These are phyloP conservation scores for Fusarium xylarioides DNA, from an alignment of 2,329 filamentous ascomycete genomes.

Conservation along the genomic window DNA sequence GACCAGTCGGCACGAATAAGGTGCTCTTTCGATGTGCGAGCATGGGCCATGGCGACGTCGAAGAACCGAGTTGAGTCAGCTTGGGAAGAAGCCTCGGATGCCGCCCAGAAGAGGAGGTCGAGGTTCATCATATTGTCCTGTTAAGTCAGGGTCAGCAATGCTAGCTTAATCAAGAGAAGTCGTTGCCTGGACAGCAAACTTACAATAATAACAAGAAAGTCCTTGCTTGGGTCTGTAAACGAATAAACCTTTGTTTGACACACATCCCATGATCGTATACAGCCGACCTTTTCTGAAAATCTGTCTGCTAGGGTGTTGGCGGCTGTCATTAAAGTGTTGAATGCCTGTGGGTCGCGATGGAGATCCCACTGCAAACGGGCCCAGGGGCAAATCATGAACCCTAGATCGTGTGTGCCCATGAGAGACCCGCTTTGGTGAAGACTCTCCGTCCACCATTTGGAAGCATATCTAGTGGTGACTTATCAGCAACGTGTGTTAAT, in stretches of 20 bases:
- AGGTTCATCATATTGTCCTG: slow-evolving; percentile 55
- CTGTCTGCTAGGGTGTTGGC: slow-evolving; percentile 50
- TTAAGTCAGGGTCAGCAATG: background rate
- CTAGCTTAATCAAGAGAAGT: fast-evolving
- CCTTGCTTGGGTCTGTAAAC: slow-evolving; percentile 47
- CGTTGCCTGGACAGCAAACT: background rate
- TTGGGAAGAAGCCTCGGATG: slow-evolving; percentile 22
- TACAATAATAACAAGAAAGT: slow-evolving; percentile 55
- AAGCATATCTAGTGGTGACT: background rate
- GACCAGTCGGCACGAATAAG: slow-evolving; percentile 52
- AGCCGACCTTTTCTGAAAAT: slow-evolving; percentile 47
- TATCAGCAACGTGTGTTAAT: fast-evolving
- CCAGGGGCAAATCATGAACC: slow-evolving; percentile 55
- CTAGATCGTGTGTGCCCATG: slow-evolving; percentile 52
- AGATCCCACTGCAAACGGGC: slow-evolving; percentile 51
- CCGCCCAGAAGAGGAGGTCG: slow-evolving; percentile 54
- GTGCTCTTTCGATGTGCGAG: slow-evolving; percentile 49
- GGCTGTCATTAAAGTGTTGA: slow-evolving; percentile 46
- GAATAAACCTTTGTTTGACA: slow-evolving; percentile 52
- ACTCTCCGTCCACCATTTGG: slow-evolving; percentile 17
- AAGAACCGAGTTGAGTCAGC: slow-evolving; percentile 29
- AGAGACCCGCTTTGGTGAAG: slow-evolving; percentile 49
- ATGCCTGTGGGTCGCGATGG: slow-evolving; percentile 48
- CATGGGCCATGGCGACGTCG: slow-evolving; percentile 51
- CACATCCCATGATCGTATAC: slow-evolving; percentile 55